These are phyloP conservation scores for Earliella scabrosa DNA, from an alignment of 1,284 basidiomycete genomes.

Conservation along the genomic window DNA sequence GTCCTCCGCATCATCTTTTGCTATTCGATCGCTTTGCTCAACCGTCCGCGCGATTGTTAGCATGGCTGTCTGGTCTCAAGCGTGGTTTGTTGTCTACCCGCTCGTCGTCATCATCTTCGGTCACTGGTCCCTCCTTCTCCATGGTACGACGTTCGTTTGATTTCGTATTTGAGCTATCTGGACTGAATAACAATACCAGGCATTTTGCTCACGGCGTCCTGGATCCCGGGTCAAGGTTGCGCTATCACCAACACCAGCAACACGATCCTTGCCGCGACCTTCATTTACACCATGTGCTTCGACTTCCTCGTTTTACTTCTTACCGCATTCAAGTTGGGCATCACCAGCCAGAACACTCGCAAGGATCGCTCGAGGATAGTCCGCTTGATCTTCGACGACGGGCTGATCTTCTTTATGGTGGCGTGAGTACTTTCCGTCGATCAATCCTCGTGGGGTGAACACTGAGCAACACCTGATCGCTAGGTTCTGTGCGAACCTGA, in stretches of 20 bases:
- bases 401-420: conserved; percentile 74
- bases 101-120: conserved; percentile 66
- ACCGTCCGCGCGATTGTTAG: conserved; percentile 38
- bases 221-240: conserved; percentile 52
- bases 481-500: conserved; percentile 67
- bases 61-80: conserved; percentile 73
- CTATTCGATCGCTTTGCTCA: neutral
- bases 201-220: conserved; percentile 62
- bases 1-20: conserved; percentile 33
- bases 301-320: conserved; percentile 24
- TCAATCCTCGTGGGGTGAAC: conserved; percentile 2
- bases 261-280: conserved; percentile 52
- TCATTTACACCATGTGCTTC: conserved; percentile 41
- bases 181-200: conserved; percentile 49
- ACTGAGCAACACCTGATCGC: neutral
- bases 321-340: conserved; percentile 52
- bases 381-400: conserved; percentile 68
- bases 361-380: conserved; percentile 57
- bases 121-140: conserved; percentile 78
- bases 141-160: conserved; percentile 51
- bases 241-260: conserved; percentile 61
- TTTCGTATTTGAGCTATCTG: conserved; percentile 21
- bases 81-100: conserved; percentile 55
- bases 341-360: conserved; percentile 35
- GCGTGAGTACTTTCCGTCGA: conserved; percentile 53